phyloP scores from a whole-genome alignment of 352 stramenopile genomes.

The Pythium sukuiense region DNA sequence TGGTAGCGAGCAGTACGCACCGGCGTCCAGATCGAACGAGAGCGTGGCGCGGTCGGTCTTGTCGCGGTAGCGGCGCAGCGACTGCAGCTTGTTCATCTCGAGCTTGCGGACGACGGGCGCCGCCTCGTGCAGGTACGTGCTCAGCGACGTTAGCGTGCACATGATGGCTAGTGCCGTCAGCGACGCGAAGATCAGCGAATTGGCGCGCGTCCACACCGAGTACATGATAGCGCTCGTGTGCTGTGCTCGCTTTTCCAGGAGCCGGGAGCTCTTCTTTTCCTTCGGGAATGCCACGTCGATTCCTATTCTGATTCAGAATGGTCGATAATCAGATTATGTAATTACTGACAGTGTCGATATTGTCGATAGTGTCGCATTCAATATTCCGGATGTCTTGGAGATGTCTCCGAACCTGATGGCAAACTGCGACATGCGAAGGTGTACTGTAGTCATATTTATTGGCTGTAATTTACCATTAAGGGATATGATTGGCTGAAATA shows the following conservation, averaged over 20 bases:
- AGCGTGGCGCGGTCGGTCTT: slow-evolving; percentile 77
- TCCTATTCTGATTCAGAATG: not conserved
- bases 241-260: not conserved
- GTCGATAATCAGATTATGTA: not conserved
- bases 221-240: slow-evolving; percentile 46
- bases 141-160: slow-evolving; percentile 71
- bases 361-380: not conserved
- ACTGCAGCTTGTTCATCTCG: slow-evolving; percentile 69
- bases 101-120: slow-evolving; percentile 58
- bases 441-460: not conserved
- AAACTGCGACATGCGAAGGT: slow-evolving; percentile 1
- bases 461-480: not conserved
- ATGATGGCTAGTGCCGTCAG: slow-evolving; percentile 75
- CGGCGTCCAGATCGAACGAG: slow-evolving; percentile 79
- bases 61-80: slow-evolving; percentile 83
- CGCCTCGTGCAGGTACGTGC: slow-evolving; percentile 65
- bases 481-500: not conserved
- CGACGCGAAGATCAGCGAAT: slow-evolving; percentile 82
- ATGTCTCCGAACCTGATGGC: not conserved
- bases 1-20: slow-evolving; percentile 27
- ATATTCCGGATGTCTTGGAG: not conserved
- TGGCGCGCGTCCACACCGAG: slow-evolving; percentile 84
- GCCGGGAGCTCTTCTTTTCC: not conserved
- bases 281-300: not conserved
- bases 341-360: not conserved